Conservation (phyloP, 371 early-diverging fungal species). For the Zopfochytrium polystomum region DNA sequence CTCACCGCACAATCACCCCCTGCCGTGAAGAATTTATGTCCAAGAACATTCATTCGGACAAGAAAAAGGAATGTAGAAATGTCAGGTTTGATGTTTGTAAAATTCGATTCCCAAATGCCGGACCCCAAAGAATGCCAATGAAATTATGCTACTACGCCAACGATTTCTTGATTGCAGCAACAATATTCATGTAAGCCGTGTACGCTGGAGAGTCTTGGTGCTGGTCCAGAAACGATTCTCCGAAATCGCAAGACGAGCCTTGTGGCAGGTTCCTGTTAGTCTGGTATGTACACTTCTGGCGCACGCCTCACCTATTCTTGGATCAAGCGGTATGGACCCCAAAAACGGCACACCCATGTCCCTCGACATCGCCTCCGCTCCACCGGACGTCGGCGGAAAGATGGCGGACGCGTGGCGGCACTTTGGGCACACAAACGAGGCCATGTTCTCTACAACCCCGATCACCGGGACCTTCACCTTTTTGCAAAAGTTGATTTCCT, state of each 20-base stretch:
- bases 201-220: slow-evolving; percentile 86
- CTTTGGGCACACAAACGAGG: slow-evolving; percentile 55
- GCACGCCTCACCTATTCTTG: slow-evolving; percentile 64
- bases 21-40: too few relatives aligned
- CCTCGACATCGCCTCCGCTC: slow-evolving; percentile 74
- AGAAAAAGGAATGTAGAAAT: too few relatives aligned
- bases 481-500: slow-evolving; percentile 56
- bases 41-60: too few relatives aligned
- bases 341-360: slow-evolving; percentile 74
- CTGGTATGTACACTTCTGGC: too few relatives aligned
- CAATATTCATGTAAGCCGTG: slow-evolving; percentile 68
- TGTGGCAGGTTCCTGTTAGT: background rate
- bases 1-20: too few relatives aligned
- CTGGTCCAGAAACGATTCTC: slow-evolving; percentile 80
- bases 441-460: slow-evolving; percentile 74
- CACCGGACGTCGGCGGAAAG: slow-evolving; percentile 91
- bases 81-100: too few relatives aligned
- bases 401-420: slow-evolving; percentile 65
- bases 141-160: too few relatives aligned
- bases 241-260: slow-evolving; percentile 76
- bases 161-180: too few relatives aligned
- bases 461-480: slow-evolving; percentile 50
- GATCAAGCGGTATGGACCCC: slow-evolving; percentile 90
- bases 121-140: too few relatives aligned
- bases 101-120: too few relatives aligned